These are phyloP conservation scores for Thelonectria blattea DNA, from an alignment of 2,329 filamentous ascomycete genomes.

Conservation along the genomic window DNA sequence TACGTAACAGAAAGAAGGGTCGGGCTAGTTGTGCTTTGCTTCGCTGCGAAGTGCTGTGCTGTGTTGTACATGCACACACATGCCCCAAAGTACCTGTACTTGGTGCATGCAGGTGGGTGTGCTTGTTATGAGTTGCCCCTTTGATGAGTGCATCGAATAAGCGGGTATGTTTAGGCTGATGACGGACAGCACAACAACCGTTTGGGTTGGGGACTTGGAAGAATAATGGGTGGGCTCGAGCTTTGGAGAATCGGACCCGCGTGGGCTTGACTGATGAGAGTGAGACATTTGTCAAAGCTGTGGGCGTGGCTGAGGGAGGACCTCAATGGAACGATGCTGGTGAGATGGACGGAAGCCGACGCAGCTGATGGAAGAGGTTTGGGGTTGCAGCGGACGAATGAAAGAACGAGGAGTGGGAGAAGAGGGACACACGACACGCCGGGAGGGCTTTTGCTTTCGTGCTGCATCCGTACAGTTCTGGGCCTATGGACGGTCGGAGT, in stretches of 20 bases:
- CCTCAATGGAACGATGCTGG: conserved; percentile 8
- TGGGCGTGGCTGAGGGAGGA: conserved; percentile 6
- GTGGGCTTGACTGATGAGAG: conserved; percentile 7
- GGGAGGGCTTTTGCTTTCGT: no score
- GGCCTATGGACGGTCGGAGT: not conserved
- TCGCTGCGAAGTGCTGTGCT: not conserved
- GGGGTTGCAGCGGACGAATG: conserved; percentile 8
- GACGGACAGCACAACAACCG: not conserved
- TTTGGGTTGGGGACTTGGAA: not conserved
- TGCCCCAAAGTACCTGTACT: not conserved
- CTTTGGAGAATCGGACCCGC: conserved; percentile 11
- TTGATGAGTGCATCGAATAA: not conserved
- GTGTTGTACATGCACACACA: not conserved
- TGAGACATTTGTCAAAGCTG: conserved; percentile 16
- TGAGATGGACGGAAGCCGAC: conserved; percentile 9
- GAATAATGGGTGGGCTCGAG: not conserved
- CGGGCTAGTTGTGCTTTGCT: not conserved
- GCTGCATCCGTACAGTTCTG: not conserved
- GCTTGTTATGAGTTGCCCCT: not conserved
- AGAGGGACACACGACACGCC: not conserved
- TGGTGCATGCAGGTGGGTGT: not conserved
- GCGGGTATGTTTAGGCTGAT: conserved; percentile 3
- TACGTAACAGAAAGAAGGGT: conserved; percentile 21
- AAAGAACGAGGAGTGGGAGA: not conserved
- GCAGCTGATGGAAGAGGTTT: conserved; percentile 4